Evolutionary conservation across 805 yeast genomes (phyloP).

Genomic region (Torulaspora quercuum): DNA sequence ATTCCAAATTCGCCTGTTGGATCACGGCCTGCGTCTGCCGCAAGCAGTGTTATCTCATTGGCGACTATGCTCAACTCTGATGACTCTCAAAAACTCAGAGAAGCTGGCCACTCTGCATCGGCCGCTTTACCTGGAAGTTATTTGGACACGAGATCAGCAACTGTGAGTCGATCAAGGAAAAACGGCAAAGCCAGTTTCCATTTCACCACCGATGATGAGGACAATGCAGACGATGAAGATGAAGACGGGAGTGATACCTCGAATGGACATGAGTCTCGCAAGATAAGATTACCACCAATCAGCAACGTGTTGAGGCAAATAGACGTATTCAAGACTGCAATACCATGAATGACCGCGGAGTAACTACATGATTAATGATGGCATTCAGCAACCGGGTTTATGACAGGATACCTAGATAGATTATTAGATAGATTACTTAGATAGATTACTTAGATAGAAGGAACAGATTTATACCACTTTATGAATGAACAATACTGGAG

Average conservation of each 20-base stretch:
- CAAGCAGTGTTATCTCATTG: conserved; percentile 22
- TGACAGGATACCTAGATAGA: conserved; percentile 6
- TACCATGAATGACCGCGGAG: background rate
- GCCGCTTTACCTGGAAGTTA: background rate
- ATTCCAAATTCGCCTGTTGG: conserved; percentile 18
- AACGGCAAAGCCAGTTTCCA: conserved; percentile 19
- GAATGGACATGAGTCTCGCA: conserved; percentile 11
- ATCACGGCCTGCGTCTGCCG: conserved; percentile 19
- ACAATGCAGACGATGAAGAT: conserved; percentile 15
- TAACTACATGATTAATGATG: conserved; percentile 1
- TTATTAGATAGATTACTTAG: too few species aligned
- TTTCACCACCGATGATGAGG: conserved; percentile 16
- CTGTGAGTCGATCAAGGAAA: conserved; percentile 1
- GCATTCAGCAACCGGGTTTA: too few species aligned
- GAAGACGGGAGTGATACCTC: conserved; percentile 9
- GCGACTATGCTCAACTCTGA: conserved; percentile 15
- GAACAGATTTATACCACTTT: too few species aligned
- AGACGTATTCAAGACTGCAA: conserved; percentile 22
- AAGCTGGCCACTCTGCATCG: background rate
- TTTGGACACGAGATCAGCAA: conserved; percentile 1
- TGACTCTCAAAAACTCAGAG: background rate
- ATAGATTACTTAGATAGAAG: too few species aligned
- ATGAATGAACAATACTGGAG: too few species aligned
- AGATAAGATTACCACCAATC: conserved; percentile 29
- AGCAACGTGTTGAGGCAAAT: conserved; percentile 28